phyloP scores from a whole-genome alignment of 106 monocot genomes.

The Allium fistulosum region DNA sequence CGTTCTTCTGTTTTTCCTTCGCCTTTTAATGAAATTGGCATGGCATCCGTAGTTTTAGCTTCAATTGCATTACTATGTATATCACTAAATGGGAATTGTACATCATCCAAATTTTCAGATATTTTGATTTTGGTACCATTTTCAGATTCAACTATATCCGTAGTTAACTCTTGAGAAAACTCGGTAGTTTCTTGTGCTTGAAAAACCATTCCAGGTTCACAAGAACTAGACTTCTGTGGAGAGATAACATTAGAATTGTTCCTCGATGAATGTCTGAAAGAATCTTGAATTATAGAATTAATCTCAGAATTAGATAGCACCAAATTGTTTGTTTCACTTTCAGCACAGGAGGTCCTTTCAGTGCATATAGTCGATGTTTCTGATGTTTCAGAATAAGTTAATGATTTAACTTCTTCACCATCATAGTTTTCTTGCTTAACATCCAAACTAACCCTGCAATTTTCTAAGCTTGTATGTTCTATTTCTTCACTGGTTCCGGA shows the following conservation, averaged over 20 bases:
- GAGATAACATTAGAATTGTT: background rate
- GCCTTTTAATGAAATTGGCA: slow-evolving; percentile 7
- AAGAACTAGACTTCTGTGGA: background rate
- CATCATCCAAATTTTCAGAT: slow-evolving; percentile 29
- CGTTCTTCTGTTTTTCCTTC: slow-evolving; percentile 8
- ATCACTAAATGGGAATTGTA: slow-evolving; percentile 38
- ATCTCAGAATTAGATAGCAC: background rate
- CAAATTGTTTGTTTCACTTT: background rate
- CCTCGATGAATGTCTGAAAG: background rate
- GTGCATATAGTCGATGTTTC: too few species aligned
- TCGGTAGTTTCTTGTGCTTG: background rate
- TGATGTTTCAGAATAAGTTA: too few species aligned
- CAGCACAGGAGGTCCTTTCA: background rate
- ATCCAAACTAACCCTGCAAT: too few species aligned
- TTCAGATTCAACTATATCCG: slow-evolving; percentile 1
- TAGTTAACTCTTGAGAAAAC: background rate
- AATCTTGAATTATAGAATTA: background rate
- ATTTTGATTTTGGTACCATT: slow-evolving; percentile 5
- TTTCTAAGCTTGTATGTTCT: too few species aligned
- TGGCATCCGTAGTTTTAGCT: slow-evolving; percentile 12
- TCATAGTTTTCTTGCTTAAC: too few species aligned
- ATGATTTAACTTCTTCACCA: too few species aligned
- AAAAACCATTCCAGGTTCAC: background rate
- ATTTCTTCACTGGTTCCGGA: too few species aligned
- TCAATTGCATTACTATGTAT: background rate